These are phyloP conservation scores for Kwoniella sp. DNA, from an alignment of 768 basidiomycete genomes.

Conservation along the genomic window DNA sequence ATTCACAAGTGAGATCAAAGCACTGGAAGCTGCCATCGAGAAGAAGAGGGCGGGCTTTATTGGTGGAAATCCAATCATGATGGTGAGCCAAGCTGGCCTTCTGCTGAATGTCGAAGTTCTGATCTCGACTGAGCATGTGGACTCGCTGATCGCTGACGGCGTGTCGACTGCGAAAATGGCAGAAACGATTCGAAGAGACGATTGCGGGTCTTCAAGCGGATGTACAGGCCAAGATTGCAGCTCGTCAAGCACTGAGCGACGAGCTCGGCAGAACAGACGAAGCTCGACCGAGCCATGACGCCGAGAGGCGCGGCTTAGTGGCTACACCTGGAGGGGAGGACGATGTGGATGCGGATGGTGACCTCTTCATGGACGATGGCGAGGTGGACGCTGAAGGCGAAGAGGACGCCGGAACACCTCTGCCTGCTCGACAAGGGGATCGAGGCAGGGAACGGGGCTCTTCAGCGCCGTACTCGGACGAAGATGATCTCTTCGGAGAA, in stretches of 20 bases:
- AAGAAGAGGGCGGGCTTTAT: conserved; percentile 47
- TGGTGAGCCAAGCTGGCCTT: conserved; percentile 35
- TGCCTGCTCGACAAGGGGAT: conserved; percentile 4
- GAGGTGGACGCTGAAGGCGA: conserved; percentile 19
- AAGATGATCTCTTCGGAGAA: conserved; percentile 24
- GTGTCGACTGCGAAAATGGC: not conserved
- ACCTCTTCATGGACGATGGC: conserved; percentile 16
- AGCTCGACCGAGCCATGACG: conserved; percentile 3
- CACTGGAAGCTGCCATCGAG: conserved; percentile 44
- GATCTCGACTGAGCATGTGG: not conserved
- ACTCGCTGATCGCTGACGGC: not conserved
- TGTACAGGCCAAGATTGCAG: conserved; percentile 40
- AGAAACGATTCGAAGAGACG: conserved; percentile 53
- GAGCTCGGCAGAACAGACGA: conserved; percentile 36
- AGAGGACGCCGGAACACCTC: conserved; percentile 24
- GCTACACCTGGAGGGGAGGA: not conserved
- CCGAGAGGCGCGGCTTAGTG: not conserved
- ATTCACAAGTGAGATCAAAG: conserved; percentile 47
- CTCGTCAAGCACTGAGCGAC: conserved; percentile 38
- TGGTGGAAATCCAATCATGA: conserved; percentile 49
- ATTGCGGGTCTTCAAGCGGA: conserved; percentile 45
- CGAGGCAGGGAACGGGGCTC: conserved; percentile 7
- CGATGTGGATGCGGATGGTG: conserved; percentile 14
- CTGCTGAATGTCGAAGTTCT: not conserved
- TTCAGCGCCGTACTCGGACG: conserved; percentile 19